Base-by-base conservation (phyloP, 1,284 basidiomycete species). In the Rhodotorula sp. region DNA sequence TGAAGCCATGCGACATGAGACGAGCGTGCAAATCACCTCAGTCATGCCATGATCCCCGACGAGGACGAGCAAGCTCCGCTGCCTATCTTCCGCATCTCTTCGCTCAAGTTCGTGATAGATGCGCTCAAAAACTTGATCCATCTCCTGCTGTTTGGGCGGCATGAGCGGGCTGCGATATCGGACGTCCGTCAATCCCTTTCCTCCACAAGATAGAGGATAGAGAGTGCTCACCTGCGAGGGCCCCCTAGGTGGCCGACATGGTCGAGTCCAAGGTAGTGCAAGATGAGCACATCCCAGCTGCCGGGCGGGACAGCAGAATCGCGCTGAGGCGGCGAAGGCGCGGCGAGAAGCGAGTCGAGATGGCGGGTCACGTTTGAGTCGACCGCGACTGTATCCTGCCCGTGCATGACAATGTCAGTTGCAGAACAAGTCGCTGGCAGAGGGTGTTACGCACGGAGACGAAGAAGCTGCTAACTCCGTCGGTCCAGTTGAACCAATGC, bases 31-130 rank as follows among this genome's bases (percentile, higher is more conserved):
- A 11, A 46, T 49, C 48, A 67, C 66, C 62, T 76, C 71, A 1
- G 74, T 74, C 76, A 76, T 76, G n/a, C 74, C 76, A 48, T 76
- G 76, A 49, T 76, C 76, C 30, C 76, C 76, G 2, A 69, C 52
- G 19, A 76, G 36, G 4, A 76, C 65, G 44, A 76, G 66, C 57
- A 76, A 49, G 39, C 68, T 76, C 34, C 58, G 63, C 24, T 44
- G 32, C 0, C 67, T 63, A n/a, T 73, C 66, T 20, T 19, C 29
- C 5, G 24, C 19, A 34, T 76, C 72, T 4, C 69, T 70, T 11
- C n/a, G 11, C n/a, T 61, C 54, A 15, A 72, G 47, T 7, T 54
- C 30, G 3, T 34, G 7, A 53, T 59, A 76, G 10, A 76, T 15
- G 1, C 70, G 60, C 22, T 67, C 11, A 13, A 76, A n/a, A 0